Evolutionary conservation across 805 yeast species (phyloP).

Genomic region (Cyberlindnera americana): DNA sequence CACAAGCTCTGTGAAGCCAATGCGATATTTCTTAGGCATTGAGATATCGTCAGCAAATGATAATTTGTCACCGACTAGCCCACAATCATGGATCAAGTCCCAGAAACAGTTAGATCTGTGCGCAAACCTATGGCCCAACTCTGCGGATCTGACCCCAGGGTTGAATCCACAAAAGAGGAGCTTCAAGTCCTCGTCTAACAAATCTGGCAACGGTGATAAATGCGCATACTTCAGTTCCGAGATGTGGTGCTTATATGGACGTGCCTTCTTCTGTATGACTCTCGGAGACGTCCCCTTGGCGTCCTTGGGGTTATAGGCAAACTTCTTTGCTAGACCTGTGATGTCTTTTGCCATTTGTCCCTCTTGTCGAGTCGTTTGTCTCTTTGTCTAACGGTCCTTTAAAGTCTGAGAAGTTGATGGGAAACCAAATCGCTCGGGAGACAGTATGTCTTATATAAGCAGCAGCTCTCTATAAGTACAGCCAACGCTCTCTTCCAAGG

Average conservation of each 20-base stretch:
- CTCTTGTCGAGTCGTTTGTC: not conserved
- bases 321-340: not conserved
- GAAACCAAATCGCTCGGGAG: too few relatives aligned
- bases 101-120: slow-evolving; percentile 67
- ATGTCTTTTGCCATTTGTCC: not conserved
- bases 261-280: not conserved
- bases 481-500: too few relatives aligned
- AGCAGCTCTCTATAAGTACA: too few relatives aligned
- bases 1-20: slow-evolving; percentile 74
- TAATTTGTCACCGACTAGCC: slow-evolving; percentile 35
- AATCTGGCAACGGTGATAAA: slow-evolving; percentile 25
- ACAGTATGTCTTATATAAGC: too few relatives aligned
- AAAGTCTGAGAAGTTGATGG: too few relatives aligned
- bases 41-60: slow-evolving; percentile 38
- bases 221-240: slow-evolving; percentile 15
- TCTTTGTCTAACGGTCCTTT: too few relatives aligned
- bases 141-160: slow-evolving; percentile 64
- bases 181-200: slow-evolving; percentile 24
- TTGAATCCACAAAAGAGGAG: slow-evolving; percentile 68
- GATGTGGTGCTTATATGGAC: slow-evolving; percentile 12
- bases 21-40: slow-evolving; percentile 35
- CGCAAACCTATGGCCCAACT: slow-evolving; percentile 66
- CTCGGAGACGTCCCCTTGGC: not conserved
- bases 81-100: slow-evolving; percentile 55
- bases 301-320: slow-evolving; percentile 4